Conservation (phyloP, 2,329 filamentous ascomycete genomes). For the Balansia obtecta region DNA sequence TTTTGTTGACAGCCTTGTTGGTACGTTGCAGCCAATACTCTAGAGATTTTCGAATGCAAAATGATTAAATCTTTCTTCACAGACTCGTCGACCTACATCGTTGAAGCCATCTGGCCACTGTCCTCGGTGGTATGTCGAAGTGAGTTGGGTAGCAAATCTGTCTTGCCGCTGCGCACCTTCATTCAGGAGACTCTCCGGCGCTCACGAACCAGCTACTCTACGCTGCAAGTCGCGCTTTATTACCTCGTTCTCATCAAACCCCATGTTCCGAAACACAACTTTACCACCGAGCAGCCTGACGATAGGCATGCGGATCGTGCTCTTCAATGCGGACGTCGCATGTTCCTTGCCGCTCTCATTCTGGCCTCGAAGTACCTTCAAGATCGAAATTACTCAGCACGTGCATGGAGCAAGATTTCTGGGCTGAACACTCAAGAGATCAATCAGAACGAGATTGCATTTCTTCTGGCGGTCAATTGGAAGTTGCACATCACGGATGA, state of each 20-base stretch:
- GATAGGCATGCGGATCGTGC: conserved; percentile 63
- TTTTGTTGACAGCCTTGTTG: conserved; percentile 94
- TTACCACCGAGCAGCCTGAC: conserved; percentile 72
- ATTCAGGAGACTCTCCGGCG: conserved; percentile 94
- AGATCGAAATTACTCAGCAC: conserved; percentile 93
- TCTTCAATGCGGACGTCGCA: conserved; percentile 88
- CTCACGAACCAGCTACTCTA: conserved; percentile 94
- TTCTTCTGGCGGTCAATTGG: conserved; percentile 84
- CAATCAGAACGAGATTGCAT: conserved; percentile 91
- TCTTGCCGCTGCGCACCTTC: conserved; percentile 84
- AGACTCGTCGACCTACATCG: conserved; percentile 97
- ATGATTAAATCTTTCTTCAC: conserved; percentile 25
- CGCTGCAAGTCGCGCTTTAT: conserved; percentile 89
- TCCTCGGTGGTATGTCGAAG: conserved; percentile 68
- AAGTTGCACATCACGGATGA: conserved; percentile 85
- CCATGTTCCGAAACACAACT: conserved; percentile 71
- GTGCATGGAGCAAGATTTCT: conserved; percentile 98
- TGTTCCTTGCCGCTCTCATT: conserved; percentile 93
- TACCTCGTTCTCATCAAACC: conserved; percentile 91
- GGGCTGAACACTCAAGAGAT: conserved; percentile 89
- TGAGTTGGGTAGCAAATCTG: conserved; percentile 60
- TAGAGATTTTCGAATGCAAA: conserved; percentile 7
- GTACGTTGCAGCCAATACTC: conserved; percentile 49
- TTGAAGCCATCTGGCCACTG: conserved; percentile 92
- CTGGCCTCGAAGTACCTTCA: conserved; percentile 96